Percentiles rank a stretch among this genome's conserved stretches.
phyloP scores from a whole-genome alignment of 2,329 filamentous ascomycete species.

The Botrytis galanthina region DNA sequence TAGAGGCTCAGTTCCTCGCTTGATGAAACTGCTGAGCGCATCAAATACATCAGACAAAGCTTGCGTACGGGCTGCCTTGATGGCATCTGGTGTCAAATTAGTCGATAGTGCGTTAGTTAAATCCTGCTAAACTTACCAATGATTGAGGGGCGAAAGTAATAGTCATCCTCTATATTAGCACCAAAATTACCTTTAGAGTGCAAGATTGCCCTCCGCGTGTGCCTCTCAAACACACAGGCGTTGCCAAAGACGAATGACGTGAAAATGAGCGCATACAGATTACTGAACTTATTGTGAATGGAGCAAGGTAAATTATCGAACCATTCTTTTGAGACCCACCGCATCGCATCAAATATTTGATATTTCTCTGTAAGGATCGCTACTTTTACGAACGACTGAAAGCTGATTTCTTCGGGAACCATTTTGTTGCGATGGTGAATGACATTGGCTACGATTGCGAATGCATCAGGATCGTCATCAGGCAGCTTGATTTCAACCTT shows the following conservation, averaged over 20 bases:
- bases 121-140: background rate
- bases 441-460: background rate
- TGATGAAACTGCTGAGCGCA: background rate
- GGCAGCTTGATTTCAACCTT: background rate
- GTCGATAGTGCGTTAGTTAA: background rate
- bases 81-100: background rate
- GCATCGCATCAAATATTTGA: background rate
- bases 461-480: conserved; percentile 4
- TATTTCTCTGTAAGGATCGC: background rate
- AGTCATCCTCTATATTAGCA: no score
- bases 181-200: no score
- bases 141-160: background rate
- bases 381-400: background rate
- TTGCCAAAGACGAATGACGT: no score
- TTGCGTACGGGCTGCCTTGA: background rate
- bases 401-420: background rate
- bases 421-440: background rate
- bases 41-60: background rate
- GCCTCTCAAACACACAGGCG: no score
- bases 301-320: no score
- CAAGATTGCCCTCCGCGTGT: no score
- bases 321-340: background rate
- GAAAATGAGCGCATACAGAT: no score
- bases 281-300: no score
- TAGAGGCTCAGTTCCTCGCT: background rate